Evolutionary conservation across 345 rosid genomes (phyloP).

Genomic region (Turnera subulata): DNA sequence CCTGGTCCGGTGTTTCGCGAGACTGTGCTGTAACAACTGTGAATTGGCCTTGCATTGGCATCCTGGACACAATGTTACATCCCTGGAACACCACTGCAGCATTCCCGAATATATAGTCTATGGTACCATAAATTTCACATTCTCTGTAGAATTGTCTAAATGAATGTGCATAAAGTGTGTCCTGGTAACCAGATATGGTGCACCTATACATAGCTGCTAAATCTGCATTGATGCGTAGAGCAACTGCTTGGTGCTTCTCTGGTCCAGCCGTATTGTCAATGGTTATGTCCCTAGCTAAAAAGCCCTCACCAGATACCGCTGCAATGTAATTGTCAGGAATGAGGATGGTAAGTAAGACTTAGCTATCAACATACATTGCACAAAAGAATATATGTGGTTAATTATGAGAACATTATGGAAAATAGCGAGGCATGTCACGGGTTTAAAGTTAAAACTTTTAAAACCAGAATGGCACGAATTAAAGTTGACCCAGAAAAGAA

Average conservation of each 20-base stretch:
- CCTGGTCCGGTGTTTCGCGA: constrained; percentile 49
- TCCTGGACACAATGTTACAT: constrained; percentile 54
- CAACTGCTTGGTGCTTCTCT: constrained; percentile 72
- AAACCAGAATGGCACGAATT: too few relatives aligned
- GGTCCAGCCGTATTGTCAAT: constrained; percentile 78
- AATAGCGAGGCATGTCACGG: too few relatives aligned
- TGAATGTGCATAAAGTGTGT: constrained; percentile 63
- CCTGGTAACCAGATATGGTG: constrained; percentile 60
- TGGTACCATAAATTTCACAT: constrained; percentile 66
- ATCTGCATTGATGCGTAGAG: constrained; percentile 68
- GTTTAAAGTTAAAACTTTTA: too few relatives aligned
- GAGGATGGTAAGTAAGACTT: neutral
- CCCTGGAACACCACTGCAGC: constrained; percentile 73
- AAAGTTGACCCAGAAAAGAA: neutral
- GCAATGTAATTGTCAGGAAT: constrained; percentile 1
- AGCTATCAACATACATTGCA: too few relatives aligned
- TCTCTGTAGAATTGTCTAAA: constrained; percentile 78
- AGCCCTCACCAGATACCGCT: constrained; percentile 81
- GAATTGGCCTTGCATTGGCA: constrained; percentile 67
- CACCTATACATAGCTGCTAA: constrained; percentile 59
- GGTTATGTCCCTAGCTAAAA: constrained; percentile 69
- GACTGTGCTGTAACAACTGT: constrained; percentile 76
- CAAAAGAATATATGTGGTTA: too few relatives aligned
- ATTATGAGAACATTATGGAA: too few relatives aligned
- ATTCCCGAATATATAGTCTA: constrained; percentile 74